Conservation (phyloP, 345 rosid species). For the Diplotaxis tenuifolia region DNA sequence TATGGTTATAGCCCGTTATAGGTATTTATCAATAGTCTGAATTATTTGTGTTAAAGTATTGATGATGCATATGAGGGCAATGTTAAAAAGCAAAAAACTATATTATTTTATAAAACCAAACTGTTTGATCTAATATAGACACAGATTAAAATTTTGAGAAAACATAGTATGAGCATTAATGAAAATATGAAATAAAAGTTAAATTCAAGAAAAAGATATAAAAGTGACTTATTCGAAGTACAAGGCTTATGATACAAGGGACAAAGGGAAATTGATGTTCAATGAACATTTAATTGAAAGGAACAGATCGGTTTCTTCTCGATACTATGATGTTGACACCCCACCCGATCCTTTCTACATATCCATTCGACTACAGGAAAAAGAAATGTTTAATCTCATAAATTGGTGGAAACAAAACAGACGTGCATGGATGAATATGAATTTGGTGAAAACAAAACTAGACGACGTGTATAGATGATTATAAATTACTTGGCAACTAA, state of each 20-base stretch:
- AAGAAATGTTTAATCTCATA: background rate
- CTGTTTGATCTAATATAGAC: background rate
- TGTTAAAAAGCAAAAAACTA: background rate
- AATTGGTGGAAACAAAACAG: too few relatives aligned
- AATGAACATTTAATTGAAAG: slow-evolving; percentile 7
- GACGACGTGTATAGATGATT: background rate
- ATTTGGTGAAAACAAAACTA: too few relatives aligned
- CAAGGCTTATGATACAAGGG: background rate
- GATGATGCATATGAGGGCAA: background rate
- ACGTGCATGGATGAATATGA: too few relatives aligned
- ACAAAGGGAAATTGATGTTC: background rate
- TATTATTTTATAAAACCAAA: background rate
- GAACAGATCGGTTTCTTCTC: background rate
- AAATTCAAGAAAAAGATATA: too few relatives aligned
- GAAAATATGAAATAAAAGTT: background rate
- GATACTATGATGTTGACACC: slow-evolving; percentile 10
- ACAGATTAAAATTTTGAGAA: background rate
- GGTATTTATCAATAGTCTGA: background rate
- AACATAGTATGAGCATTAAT: background rate
- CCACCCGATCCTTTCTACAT: background rate
- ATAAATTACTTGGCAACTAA: background rate
- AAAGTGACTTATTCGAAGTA: background rate
- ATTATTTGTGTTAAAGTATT: background rate
- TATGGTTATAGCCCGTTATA: background rate
- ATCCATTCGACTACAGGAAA: background rate